Percentiles rank a stretch among this genome's conserved stretches.
phyloP scores from a whole-genome alignment of 164 flowering plant genomes.

The Platanus orientalis region DNA sequence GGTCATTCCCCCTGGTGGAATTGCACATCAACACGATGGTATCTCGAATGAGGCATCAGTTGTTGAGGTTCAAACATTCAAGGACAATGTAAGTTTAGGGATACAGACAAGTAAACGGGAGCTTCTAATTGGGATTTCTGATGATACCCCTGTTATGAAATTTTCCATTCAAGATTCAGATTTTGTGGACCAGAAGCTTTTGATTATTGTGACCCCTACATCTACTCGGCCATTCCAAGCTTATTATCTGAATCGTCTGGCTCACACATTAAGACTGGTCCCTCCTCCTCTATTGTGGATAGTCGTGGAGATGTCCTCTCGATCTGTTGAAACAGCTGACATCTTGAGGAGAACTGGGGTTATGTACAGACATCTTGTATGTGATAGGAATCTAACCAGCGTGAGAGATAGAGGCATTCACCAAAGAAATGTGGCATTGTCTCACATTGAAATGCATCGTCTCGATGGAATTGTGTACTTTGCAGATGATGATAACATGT shows the following conservation, averaged over 20 bases:
- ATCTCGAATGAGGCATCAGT: constrained; percentile 8
- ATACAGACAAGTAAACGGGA: constrained; percentile 9
- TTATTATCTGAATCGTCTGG: constrained; percentile 70
- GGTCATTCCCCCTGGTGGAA: constrained; percentile 19
- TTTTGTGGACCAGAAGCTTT: constrained; percentile 36
- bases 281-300: constrained; percentile 80
- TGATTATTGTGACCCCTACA: constrained; percentile 83
- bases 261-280: constrained; percentile 55
- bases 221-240: constrained; percentile 59
- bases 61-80: constrained; percentile 5
- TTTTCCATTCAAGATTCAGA: constrained; percentile 20
- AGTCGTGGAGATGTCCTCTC: constrained; percentile 75
- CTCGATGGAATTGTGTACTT: constrained; percentile 90
- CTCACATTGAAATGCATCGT: constrained; percentile 81
- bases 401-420: constrained; percentile 38
- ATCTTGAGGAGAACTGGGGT: constrained; percentile 68
- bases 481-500: constrained; percentile 68
- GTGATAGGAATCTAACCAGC: constrained; percentile 51
- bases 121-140: constrained; percentile 13
- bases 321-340: constrained; percentile 71
- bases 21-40: constrained; percentile 12
- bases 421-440: constrained; percentile 75
- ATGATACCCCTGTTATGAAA: constrained; percentile 6
- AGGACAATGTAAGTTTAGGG: constrained; percentile 16
- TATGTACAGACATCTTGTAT: constrained; percentile 85